phyloP scores from a whole-genome alignment of 2,329 filamentous ascomycete genomes.

The Diaporthe sp. region DNA sequence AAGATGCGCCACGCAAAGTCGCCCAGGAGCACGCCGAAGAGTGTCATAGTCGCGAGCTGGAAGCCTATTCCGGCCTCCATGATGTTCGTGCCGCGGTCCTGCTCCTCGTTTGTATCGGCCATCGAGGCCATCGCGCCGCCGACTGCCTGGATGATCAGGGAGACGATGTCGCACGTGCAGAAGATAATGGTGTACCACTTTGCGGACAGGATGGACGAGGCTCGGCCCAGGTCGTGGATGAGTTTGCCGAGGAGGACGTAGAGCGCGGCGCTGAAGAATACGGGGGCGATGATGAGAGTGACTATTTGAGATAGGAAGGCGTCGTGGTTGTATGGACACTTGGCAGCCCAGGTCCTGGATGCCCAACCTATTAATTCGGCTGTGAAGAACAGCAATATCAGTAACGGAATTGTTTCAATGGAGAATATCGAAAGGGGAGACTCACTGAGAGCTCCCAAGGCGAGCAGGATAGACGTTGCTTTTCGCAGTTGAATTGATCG shows the following conservation, averaged over 20 bases:
- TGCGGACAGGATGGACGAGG: conserved; percentile 58
- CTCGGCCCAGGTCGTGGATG: conserved; percentile 57
- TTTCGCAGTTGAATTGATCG: conserved; percentile 42
- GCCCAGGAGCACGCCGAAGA: conserved; percentile 56
- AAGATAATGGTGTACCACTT: conserved; percentile 63
- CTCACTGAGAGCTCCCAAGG: conserved; percentile 46
- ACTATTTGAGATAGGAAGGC: conserved; percentile 66
- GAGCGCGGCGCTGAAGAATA: conserved; percentile 65
- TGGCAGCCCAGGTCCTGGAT: conserved; percentile 60
- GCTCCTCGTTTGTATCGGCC: conserved; percentile 52
- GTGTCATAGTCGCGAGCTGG: conserved; percentile 62
- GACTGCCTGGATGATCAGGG: conserved; percentile 61
- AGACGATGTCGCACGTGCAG: conserved; percentile 60
- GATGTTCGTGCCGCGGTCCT: conserved; percentile 55
- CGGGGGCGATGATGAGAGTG: conserved; percentile 58
- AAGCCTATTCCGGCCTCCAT: conserved; percentile 66
- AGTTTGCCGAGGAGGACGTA: conserved; percentile 63
- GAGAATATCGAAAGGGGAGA: background rate
- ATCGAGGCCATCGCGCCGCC: conserved; percentile 61
- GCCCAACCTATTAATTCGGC: conserved; percentile 63
- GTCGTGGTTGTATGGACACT: conserved; percentile 62
- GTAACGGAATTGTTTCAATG: conserved; percentile 1
- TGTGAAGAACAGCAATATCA: conserved; percentile 31
- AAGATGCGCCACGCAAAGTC: conserved; percentile 55
- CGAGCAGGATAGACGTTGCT: conserved; percentile 45